These are phyloP conservation scores for Rubroboletus pulcherrimus DNA, from an alignment of 768 basidiomycete genomes.

Conservation along the genomic window DNA sequence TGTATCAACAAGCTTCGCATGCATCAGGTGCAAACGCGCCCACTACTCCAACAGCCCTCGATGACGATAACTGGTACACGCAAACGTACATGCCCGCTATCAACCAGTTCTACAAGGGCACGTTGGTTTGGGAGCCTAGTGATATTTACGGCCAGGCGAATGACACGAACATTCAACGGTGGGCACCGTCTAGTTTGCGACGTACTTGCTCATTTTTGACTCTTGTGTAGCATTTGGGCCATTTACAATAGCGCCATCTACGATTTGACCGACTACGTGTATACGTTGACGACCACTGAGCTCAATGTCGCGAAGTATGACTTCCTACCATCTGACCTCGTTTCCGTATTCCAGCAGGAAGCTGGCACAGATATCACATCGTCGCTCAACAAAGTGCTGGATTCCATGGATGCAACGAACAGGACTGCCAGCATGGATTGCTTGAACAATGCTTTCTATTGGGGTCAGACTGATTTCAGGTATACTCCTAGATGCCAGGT, in stretches of 20 bases:
- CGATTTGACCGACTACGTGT: slow-evolving; percentile 66
- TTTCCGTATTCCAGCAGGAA: slow-evolving; percentile 51
- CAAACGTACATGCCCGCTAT: slow-evolving; percentile 53
- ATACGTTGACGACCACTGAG: slow-evolving; percentile 47
- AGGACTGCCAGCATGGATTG: slow-evolving; percentile 45
- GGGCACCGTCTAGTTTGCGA: slow-evolving; percentile 5
- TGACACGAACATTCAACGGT: slow-evolving; percentile 34
- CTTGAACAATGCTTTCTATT: slow-evolving; percentile 57
- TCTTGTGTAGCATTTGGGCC: slow-evolving; percentile 46
- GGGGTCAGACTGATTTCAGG: slow-evolving; percentile 57
- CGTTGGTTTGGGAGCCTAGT: slow-evolving; percentile 47
- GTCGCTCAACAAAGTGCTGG: slow-evolving; percentile 44
- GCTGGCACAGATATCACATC: slow-evolving; percentile 61
- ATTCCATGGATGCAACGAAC: slow-evolving; percentile 36
- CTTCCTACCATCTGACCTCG: slow-evolving; percentile 51
- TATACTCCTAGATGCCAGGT: slow-evolving; percentile 53
- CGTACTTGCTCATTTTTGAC: slow-evolving; percentile 11
- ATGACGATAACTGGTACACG: slow-evolving; percentile 51
- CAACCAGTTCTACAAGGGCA: slow-evolving; percentile 54
- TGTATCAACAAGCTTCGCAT: slow-evolving; percentile 50
- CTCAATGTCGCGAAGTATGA: slow-evolving; percentile 41
- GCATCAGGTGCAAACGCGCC: slow-evolving; percentile 47
- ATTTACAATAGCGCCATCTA: slow-evolving; percentile 57
- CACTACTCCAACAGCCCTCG: slow-evolving; percentile 34
- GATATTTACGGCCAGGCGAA: slow-evolving; percentile 36